Conservation (phyloP, 2,329 filamentous ascomycete species). For the Xylogone sp. region DNA sequence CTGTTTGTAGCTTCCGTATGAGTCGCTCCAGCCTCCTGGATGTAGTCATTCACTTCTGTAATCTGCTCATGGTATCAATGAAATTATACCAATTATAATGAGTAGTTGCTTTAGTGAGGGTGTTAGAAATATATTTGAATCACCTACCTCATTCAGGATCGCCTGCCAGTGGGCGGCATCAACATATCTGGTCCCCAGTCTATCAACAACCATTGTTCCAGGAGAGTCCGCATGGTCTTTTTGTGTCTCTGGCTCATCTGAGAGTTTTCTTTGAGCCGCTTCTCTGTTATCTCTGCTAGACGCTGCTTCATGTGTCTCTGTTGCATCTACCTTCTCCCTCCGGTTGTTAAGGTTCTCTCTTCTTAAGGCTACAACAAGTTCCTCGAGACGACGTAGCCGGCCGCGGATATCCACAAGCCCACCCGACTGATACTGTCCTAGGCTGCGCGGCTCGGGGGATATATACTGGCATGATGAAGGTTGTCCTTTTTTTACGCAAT, state of each 20-base stretch:
- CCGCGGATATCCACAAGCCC: too few relatives aligned
- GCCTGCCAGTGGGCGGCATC: constrained; percentile 55
- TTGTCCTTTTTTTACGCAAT: constrained; percentile 46
- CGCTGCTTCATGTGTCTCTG: too few relatives aligned
- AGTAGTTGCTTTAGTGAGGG: not conserved
- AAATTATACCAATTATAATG: too few relatives aligned
- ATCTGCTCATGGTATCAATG: constrained; percentile 34
- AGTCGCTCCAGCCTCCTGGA: constrained; percentile 34
- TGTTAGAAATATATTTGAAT: constrained; percentile 20
- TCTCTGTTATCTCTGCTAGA: too few relatives aligned
- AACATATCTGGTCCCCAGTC: constrained; percentile 43
- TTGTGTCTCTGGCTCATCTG: too few relatives aligned
- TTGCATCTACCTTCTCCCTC: too few relatives aligned
- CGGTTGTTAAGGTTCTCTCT: too few relatives aligned
- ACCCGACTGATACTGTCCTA: too few relatives aligned
- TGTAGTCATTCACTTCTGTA: constrained; percentile 52
- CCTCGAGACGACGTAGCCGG: too few relatives aligned
- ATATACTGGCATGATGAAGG: constrained; percentile 35
- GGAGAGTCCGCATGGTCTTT: constrained; percentile 1
- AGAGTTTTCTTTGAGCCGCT: too few relatives aligned
- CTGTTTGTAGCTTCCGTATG: not conserved
- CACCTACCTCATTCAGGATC: constrained; percentile 49
- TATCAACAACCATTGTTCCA: constrained; percentile 4
- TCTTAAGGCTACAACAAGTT: too few relatives aligned
- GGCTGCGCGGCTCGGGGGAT: too few relatives aligned